Conservation (phyloP, 306 rosid genomes). For the Morella rubra region DNA sequence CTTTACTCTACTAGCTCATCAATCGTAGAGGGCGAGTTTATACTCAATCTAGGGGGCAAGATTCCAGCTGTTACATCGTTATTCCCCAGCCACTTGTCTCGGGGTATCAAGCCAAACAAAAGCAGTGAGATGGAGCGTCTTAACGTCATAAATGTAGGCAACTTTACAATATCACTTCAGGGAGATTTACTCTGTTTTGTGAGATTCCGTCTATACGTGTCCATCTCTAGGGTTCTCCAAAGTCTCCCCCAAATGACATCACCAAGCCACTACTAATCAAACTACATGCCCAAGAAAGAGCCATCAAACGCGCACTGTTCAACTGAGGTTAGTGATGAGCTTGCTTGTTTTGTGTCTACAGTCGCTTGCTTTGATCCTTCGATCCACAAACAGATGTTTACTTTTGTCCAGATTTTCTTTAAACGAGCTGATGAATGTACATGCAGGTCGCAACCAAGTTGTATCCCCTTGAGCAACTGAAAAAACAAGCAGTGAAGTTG, state of each 20-base stretch:
- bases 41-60: too few species aligned
- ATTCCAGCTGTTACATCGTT: too few species aligned
- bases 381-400: not conserved
- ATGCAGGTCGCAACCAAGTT: slow-evolving; percentile 74
- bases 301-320: slow-evolving; percentile 81
- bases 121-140: too few species aligned
- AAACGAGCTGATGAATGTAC: slow-evolving; percentile 14
- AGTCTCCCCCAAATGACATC: slow-evolving; percentile 56
- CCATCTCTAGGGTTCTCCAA: slow-evolving; percentile 44
- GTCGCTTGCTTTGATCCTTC: not conserved
- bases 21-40: too few species aligned
- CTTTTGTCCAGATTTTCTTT: not conserved
- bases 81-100: too few species aligned
- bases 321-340: slow-evolving; percentile 58
- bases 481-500: slow-evolving; percentile 63
- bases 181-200: too few species aligned
- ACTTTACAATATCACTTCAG: too few species aligned
- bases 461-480: slow-evolving; percentile 59
- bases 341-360: not conserved
- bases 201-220: not conserved
- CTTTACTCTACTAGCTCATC: too few species aligned
- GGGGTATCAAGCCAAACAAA: too few species aligned
- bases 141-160: too few species aligned
- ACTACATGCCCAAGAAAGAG: slow-evolving; percentile 88
- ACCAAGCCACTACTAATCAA: slow-evolving; percentile 79